Percentiles rank a stretch among this genome's conserved stretches.
These are phyloP conservation scores for Linnemannia zychae DNA, from an alignment of 192 early-diverging fungal genomes.

Conservation along the genomic window DNA sequence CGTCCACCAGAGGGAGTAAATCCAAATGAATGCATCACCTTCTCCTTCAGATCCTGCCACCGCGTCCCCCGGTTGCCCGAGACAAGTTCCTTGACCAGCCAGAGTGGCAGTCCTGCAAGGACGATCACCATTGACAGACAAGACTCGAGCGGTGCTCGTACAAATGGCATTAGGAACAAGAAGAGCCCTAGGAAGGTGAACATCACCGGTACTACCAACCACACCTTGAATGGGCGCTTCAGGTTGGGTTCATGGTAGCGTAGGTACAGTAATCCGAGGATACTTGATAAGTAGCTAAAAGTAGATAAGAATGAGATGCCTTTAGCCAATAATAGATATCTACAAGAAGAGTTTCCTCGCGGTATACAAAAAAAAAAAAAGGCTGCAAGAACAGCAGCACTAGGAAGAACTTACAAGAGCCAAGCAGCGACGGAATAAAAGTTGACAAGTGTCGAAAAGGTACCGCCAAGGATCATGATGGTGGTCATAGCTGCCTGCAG, in stretches of 20 bases:
- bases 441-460: conserved; percentile 78
- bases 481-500: conserved; percentile 72
- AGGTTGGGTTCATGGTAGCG: conserved; percentile 75
- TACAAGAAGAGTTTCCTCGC: background rate
- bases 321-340: background rate
- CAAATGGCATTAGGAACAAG: conserved; percentile 73
- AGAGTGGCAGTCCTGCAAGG: conserved; percentile 65
- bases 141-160: conserved; percentile 65
- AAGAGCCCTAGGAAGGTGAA: conserved; percentile 74
- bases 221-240: conserved; percentile 79
- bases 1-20: conserved; percentile 38
- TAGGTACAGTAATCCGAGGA: conserved; percentile 73
- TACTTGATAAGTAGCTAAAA: conserved; percentile 75
- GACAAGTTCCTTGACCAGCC: conserved; percentile 63
- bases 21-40: conserved; percentile 33
- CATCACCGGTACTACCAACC: conserved; percentile 73
- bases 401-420: conserved; percentile 64
- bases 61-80: conserved; percentile 42
- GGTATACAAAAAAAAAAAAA: background rate
- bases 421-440: conserved; percentile 84
- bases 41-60: conserved; percentile 51
- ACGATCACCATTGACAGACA: conserved; percentile 63
- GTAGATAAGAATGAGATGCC: background rate
- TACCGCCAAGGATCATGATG: conserved; percentile 74
- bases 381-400: too few relatives aligned